Conservation (phyloP, 768 basidiomycete species). For the Russula ochroleuca region DNA sequence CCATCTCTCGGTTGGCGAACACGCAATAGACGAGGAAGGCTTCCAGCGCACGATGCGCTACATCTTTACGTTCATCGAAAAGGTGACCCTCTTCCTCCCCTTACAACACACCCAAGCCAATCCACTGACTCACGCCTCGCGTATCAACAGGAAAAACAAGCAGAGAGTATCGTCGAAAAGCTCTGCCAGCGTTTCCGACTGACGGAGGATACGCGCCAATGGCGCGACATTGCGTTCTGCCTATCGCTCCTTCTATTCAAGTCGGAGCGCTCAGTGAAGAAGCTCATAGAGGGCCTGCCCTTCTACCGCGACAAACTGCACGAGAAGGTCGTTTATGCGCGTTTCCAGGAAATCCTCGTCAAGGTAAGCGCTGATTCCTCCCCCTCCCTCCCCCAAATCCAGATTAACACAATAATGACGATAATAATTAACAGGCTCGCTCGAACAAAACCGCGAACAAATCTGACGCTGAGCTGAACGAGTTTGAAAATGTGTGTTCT, state of each 20-base stretch:
- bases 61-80: conserved; percentile 96
- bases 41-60: conserved; percentile 93
- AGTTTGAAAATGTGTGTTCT: conserved; percentile 75
- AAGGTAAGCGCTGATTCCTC: conserved; percentile 50
- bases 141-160: conserved; percentile 87
- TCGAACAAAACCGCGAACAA: conserved; percentile 88
- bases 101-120: no score
- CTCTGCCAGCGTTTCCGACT: conserved; percentile 93
- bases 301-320: conserved; percentile 96
- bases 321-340: conserved; percentile 71
- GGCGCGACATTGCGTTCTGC: conserved; percentile 97
- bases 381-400: background rate
- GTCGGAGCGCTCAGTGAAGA: conserved; percentile 93
- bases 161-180: conserved; percentile 95
- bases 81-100: conserved; percentile 44
- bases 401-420: background rate
- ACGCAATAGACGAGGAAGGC: conserved; percentile 86
- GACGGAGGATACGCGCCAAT: conserved; percentile 85
- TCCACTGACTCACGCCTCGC: background rate
- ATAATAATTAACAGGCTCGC: conserved; percentile 51
- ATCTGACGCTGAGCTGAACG: conserved; percentile 88
- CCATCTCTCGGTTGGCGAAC: conserved; percentile 84
- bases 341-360: conserved; percentile 85
- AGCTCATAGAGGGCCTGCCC: conserved; percentile 86
- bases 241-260: conserved; percentile 94